These are phyloP conservation scores for Zygoascus meyerae DNA, from an alignment of 1,139 yeast species.

Conservation along the genomic window DNA sequence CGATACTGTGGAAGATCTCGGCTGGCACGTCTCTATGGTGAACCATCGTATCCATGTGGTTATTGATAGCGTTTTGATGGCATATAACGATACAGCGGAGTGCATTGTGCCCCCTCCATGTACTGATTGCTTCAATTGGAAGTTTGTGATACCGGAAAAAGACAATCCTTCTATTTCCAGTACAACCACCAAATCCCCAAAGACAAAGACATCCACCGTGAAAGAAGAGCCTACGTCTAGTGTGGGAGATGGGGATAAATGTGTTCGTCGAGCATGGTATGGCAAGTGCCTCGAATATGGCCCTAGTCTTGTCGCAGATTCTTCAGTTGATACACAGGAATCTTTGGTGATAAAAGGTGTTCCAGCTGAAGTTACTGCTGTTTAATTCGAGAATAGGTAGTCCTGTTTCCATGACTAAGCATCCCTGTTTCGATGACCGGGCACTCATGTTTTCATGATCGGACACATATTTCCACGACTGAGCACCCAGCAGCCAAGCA, in stretches of 20 bases:
- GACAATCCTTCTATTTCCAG: constrained; percentile 11
- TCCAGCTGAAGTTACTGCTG: no score
- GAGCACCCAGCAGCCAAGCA: no score
- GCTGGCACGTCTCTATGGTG: constrained; percentile 85
- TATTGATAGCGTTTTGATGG: constrained; percentile 69
- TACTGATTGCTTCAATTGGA: constrained; percentile 89
- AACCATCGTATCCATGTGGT: constrained; percentile 91
- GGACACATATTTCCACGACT: no score
- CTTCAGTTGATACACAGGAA: no score
- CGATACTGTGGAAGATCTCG: constrained; percentile 82
- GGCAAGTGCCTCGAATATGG: constrained; percentile 28
- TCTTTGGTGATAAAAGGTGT: no score
- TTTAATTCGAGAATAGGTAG: no score
- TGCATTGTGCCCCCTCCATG: constrained; percentile 71
- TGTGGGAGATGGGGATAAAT: constrained; percentile 18
- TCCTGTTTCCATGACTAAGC: no score
- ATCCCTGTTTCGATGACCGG: no score
- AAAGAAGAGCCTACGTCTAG: constrained; percentile 13
- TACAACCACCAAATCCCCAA: constrained; percentile 10
- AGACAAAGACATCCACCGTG: constrained; percentile 11
- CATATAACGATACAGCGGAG: constrained; percentile 69
- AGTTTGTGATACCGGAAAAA: constrained; percentile 46
- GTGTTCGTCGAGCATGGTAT: constrained; percentile 27
- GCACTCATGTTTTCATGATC: no score
- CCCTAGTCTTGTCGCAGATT: constrained; percentile 7